phyloP scores from a whole-genome alignment of 148 eudicot genomes.

The Talinum fruticosum region DNA sequence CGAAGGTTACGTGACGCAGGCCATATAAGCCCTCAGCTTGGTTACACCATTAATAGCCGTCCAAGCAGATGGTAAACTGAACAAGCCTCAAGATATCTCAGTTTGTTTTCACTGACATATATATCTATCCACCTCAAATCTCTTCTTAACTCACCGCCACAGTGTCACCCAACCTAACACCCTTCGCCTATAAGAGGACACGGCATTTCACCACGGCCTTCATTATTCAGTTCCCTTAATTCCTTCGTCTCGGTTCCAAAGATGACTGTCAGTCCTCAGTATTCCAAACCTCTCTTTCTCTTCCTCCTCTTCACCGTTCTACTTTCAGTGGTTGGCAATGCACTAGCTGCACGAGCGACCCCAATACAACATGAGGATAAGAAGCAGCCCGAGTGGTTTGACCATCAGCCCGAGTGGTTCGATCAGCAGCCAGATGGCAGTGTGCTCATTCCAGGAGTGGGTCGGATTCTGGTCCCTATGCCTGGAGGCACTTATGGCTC shows the following conservation, averaged over 20 bases:
- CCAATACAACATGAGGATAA: constrained; percentile 8
- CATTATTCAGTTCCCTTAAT: neutral
- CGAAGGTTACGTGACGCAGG: neutral
- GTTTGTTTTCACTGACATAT: neutral
- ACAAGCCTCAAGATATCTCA: neutral
- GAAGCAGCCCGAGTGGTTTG: constrained; percentile 33
- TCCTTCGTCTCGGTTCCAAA: neutral
- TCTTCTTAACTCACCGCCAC: constrained; percentile 1
- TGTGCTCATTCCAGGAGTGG: constrained; percentile 39
- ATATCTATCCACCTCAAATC: neutral
- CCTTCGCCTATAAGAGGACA: neutral
- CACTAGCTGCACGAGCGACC: neutral
- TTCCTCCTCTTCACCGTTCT: neutral
- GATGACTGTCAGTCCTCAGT: neutral
- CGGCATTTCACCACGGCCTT: neutral
- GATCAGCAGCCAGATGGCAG: constrained; percentile 30
- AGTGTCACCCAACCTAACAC: neutral
- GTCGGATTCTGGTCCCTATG: constrained; percentile 34
- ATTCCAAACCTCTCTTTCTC: neutral
- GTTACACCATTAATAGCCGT: neutral
- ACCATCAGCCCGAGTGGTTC: constrained; percentile 23
- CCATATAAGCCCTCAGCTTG: neutral
- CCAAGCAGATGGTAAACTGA: neutral
- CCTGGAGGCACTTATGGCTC: constrained; percentile 10
- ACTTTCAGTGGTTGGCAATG: neutral